Percentiles rank a stretch among this genome's conserved stretches.
Evolutionary conservation across 495 filamentous ascomycete species (phyloP).

Genomic region (Neurospora africana): DNA sequence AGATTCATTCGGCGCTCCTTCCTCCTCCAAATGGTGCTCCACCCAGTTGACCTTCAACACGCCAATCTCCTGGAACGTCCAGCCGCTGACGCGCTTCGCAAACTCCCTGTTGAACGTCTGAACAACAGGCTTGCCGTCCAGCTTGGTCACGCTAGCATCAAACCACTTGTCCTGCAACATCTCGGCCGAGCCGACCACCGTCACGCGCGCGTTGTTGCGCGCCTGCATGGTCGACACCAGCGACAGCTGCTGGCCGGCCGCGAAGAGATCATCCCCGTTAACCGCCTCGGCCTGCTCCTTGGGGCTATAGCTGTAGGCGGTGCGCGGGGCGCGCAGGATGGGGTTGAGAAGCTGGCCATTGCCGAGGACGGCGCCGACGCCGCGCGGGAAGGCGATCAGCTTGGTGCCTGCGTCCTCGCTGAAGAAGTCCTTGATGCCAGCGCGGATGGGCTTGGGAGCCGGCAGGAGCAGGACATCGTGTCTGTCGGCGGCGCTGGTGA

Average conservation of each 20-base stretch:
- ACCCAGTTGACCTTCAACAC: conserved; percentile 78
- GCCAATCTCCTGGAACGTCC: conserved; percentile 91
- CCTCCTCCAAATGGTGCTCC: conserved; percentile 64
- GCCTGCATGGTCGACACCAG: conserved; percentile 79
- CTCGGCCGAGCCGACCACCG: conserved; percentile 76
- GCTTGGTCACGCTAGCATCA: conserved; percentile 61
- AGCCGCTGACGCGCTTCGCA: conserved; percentile 67
- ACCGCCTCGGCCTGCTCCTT: conserved; percentile 68
- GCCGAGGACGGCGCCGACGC: conserved; percentile 71
- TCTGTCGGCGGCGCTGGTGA: conserved; percentile 58
- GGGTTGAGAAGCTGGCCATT: conserved; percentile 65
- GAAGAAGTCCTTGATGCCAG: conserved; percentile 73
- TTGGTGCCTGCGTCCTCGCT: conserved; percentile 41
- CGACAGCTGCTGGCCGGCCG: conserved; percentile 68
- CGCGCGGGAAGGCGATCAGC: conserved; percentile 68
- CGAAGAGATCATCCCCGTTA: conserved; percentile 57
- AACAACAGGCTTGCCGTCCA: conserved; percentile 35
- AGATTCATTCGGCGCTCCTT: conserved; percentile 36
- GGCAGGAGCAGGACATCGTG: conserved; percentile 83
- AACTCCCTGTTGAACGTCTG: conserved; percentile 75
- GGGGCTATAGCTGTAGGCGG: conserved; percentile 88
- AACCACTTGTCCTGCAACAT: conserved; percentile 87
- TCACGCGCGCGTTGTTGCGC: conserved; percentile 85
- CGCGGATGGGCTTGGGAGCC: conserved; percentile 46
- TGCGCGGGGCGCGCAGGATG: conserved; percentile 67